Conservation (phyloP, 2,329 filamentous ascomycete species). For the Metarhizium guizhouense region DNA sequence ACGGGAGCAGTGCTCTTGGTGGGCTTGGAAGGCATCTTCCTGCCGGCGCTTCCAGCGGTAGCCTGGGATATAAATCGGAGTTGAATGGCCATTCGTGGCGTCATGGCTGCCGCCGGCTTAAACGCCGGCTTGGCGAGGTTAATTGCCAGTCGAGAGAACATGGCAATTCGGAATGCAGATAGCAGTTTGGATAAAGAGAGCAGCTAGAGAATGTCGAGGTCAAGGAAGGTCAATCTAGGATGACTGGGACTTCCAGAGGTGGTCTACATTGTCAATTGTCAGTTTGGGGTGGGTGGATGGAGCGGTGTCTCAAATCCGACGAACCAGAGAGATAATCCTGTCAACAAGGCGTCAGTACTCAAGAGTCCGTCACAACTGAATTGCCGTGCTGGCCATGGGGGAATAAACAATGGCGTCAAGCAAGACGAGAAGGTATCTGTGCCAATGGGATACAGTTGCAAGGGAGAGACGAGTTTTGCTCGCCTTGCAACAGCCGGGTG, state of each 20-base stretch:
- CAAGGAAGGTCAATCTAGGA: slow-evolving; percentile 12
- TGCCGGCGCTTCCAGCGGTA: slow-evolving; percentile 55
- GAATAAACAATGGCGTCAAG: neutral
- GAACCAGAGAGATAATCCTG: slow-evolving; percentile 72
- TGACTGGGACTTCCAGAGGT: slow-evolving; percentile 33
- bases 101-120: slow-evolving; percentile 31
- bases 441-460: neutral
- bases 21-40: slow-evolving; percentile 53
- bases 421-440: neutral
- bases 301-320: slow-evolving; percentile 31
- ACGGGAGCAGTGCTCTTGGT: slow-evolving; percentile 55
- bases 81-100: slow-evolving; percentile 30
- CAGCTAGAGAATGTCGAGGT: neutral
- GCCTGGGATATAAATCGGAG: slow-evolving; percentile 26
- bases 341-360: slow-evolving; percentile 31
- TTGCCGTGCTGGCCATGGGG: neutral
- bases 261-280: slow-evolving; percentile 21
- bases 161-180: slow-evolving; percentile 25
- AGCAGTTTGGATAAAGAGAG: neutral
- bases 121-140: slow-evolving; percentile 44
- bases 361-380: neutral
- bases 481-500: neutral
- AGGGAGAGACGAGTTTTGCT: neutral
- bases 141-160: slow-evolving; percentile 51
- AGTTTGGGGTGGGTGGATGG: slow-evolving; percentile 8